Percentiles rank a stretch among this genome's conserved stretches.
These are phyloP conservation scores for Exophiala bonariae DNA, from an alignment of 2,329 filamentous ascomycete genomes.

Conservation along the genomic window DNA sequence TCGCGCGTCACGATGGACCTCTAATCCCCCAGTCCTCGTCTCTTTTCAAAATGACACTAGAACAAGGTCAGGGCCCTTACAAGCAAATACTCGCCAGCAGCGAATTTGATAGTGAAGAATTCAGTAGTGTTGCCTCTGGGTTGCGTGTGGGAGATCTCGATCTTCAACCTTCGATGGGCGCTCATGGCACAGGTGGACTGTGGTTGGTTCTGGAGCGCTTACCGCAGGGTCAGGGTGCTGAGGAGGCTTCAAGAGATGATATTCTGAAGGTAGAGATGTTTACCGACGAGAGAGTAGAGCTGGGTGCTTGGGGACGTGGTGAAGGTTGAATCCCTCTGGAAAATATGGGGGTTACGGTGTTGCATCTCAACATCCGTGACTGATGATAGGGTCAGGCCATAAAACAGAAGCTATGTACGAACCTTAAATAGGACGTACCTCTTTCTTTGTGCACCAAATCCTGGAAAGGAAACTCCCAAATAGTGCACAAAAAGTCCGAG, in stretches of 20 bases:
- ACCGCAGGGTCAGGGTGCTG: slow-evolving; percentile 38
- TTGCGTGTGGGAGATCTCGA: slow-evolving; percentile 74
- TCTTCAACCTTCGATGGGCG: slow-evolving; percentile 63
- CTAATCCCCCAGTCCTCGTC: slow-evolving; percentile 27
- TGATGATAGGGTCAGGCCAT: too few species aligned
- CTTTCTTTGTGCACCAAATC: neutral
- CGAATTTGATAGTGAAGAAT: slow-evolving; percentile 64
- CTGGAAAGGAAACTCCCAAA: too few species aligned
- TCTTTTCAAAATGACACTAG: slow-evolving; percentile 69
- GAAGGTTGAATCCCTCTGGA: slow-evolving; percentile 17
- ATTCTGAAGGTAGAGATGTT: slow-evolving; percentile 41
- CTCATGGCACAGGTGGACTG: slow-evolving; percentile 52
- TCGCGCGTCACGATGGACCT: slow-evolving; percentile 47
- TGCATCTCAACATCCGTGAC: too few species aligned
- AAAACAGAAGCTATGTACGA: too few species aligned
- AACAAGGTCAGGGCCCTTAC: slow-evolving; percentile 70
- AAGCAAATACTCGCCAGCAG: slow-evolving; percentile 60
- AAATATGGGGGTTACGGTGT: too few species aligned
- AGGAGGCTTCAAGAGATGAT: slow-evolving; percentile 42
- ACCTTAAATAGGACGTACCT: neutral
- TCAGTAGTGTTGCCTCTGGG: slow-evolving; percentile 65
- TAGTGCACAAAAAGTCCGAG: too few species aligned
- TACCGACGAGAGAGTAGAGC: slow-evolving; percentile 44
- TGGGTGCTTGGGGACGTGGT: slow-evolving; percentile 31
- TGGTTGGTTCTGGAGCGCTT: slow-evolving; percentile 84